phyloP scores from a whole-genome alignment of 1,139 yeast species.

The Blastobotrys illinoisensis region DNA sequence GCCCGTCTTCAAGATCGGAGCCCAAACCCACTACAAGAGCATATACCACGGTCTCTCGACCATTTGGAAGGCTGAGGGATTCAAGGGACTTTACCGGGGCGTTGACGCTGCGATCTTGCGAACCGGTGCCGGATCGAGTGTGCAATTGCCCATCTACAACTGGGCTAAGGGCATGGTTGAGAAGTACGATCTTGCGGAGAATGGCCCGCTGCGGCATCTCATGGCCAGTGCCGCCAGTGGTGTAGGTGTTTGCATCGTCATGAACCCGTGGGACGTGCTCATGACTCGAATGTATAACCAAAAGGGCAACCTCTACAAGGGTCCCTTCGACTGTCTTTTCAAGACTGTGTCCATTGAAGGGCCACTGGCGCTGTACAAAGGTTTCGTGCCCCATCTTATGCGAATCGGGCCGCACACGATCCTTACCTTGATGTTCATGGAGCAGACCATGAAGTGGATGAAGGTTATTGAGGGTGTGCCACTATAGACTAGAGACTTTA shows the following conservation, averaged over 20 bases:
- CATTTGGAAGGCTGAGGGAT: constrained; percentile 63
- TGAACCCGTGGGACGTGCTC: constrained; percentile 97
- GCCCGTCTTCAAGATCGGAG: constrained; percentile 64
- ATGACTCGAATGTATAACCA: constrained; percentile 93
- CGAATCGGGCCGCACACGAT: constrained; percentile 96
- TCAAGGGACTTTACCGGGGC: constrained; percentile 79
- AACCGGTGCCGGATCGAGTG: constrained; percentile 94
- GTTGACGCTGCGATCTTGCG: constrained; percentile 91
- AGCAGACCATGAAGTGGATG: constrained; percentile 71
- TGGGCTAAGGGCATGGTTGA: constrained; percentile 58
- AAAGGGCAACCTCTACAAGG: constrained; percentile 77
- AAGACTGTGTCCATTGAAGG: constrained; percentile 85
- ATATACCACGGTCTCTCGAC: constrained; percentile 62
- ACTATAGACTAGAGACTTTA: constrained; percentile 12
- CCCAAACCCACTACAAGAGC: constrained; percentile 79
- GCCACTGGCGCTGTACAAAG: constrained; percentile 82
- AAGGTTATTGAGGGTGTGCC: constrained; percentile 37
- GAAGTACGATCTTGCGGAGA: constrained; percentile 46
- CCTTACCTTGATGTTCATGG: constrained; percentile 87
- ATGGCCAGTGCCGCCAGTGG: constrained; percentile 78
- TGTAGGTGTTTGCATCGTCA: constrained; percentile 84
- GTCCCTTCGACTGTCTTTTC: constrained; percentile 80
- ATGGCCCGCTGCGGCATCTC: constrained; percentile 69
- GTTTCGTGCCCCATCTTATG: constrained; percentile 86
- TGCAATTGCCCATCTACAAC: constrained; percentile 90